Conservation (phyloP, 148 eudicot species). For the Gaultheria prostrata region DNA sequence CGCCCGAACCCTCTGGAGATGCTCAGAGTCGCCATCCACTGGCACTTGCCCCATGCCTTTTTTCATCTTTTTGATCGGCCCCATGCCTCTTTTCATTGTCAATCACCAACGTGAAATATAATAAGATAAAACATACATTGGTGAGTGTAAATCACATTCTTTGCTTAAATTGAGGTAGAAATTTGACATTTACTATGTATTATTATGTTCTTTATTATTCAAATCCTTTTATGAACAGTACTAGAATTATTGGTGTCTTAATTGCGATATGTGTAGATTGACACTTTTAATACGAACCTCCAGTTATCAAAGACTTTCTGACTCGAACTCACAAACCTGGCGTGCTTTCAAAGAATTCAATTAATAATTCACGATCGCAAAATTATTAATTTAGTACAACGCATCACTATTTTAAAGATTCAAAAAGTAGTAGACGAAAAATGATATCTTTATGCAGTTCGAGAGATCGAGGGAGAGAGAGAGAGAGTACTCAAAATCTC, state of each 20-base stretch:
- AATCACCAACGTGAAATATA: not conserved
- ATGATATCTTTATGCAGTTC: not conserved
- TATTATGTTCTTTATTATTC: not conserved
- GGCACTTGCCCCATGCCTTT: not conserved
- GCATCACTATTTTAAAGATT: not conserved
- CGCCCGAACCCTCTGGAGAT: not conserved
- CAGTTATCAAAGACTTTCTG: not conserved
- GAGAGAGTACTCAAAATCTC: not conserved
- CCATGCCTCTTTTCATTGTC: not conserved
- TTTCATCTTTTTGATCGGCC: no score
- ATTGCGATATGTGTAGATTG: not conserved
- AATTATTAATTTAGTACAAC: not conserved
- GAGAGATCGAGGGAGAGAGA: not conserved
- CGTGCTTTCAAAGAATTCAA: not conserved
- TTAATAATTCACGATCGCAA: not conserved
- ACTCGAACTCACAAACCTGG: not conserved
- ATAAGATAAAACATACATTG: not conserved
- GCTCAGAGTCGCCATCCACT: not conserved
- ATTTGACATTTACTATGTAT: not conserved
- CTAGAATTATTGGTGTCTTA: not conserved
- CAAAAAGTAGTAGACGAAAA: not conserved
- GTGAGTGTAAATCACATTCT: not conserved
- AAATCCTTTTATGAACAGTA: not conserved
- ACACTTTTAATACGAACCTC: not conserved
- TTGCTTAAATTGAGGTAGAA: not conserved